Evolutionary conservation across 2,329 filamentous ascomycete genomes (phyloP).

Genomic region (Corynespora cassiicola): DNA sequence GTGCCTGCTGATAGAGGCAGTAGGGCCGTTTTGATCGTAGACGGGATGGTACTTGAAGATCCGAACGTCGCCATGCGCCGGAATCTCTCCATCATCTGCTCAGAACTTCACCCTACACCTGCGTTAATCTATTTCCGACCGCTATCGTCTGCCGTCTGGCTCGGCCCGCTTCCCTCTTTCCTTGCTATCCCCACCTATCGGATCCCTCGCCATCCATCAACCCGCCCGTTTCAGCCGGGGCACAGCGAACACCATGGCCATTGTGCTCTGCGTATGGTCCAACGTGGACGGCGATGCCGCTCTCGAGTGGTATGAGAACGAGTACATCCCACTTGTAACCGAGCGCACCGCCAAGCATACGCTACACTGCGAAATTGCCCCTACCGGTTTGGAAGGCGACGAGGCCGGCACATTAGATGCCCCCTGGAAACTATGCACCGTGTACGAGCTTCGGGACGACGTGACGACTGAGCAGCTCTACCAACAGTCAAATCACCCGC

Average conservation of each 20-base stretch:
- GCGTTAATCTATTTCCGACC: neutral
- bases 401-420: conserved; percentile 20
- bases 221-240: too few species aligned
- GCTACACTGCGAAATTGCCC: conserved; percentile 17
- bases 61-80: too few species aligned
- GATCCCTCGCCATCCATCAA: too few species aligned
- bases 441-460: conserved; percentile 12
- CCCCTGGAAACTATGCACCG: conserved; percentile 18
- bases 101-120: too few species aligned
- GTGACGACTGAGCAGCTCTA: conserved; percentile 6
- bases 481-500: conserved; percentile 7
- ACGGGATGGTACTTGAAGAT: too few species aligned
- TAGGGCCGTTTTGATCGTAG: too few species aligned
- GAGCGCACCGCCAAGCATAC: neutral
- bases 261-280: conserved; percentile 25
- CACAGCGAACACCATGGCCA: conserved; percentile 27
- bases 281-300: conserved; percentile 17
- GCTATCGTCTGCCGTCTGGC: neutral
- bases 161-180: conserved; percentile 1
- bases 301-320: conserved; percentile 18
- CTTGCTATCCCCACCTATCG: too few species aligned
- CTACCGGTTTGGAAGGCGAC: conserved; percentile 21
- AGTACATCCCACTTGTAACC: neutral
- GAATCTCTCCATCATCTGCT: too few species aligned
- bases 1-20: too few species aligned